Conservation (phyloP, 2,329 filamentous ascomycete species). For the Ceratocystis cubensis region DNA sequence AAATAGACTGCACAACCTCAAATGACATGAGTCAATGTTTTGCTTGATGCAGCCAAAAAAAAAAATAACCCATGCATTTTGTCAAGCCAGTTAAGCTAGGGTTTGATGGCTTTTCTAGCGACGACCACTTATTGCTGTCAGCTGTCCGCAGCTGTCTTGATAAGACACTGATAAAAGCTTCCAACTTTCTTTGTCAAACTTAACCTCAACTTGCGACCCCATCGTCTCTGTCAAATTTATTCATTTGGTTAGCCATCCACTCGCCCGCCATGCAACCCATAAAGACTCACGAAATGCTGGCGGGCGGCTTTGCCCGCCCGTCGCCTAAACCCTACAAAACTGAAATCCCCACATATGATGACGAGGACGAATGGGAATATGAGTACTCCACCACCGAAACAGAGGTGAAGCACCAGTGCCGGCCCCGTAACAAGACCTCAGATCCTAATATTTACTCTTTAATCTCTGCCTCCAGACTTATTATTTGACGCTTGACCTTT, state of each 20-base stretch:
- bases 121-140: not conserved
- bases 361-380: slow-evolving; percentile 53
- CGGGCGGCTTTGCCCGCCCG: slow-evolving; percentile 14
- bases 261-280: slow-evolving; percentile 7
- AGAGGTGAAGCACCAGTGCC: slow-evolving; percentile 34
- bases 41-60: not conserved
- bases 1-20: not conserved
- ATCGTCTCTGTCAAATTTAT: too few species aligned
- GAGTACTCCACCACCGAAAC: slow-evolving; percentile 53
- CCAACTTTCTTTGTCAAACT: not conserved
- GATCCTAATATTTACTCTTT: not conserved
- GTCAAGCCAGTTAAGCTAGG: not conserved
- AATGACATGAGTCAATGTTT: slow-evolving; percentile 11
- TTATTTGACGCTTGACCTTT: slow-evolving; percentile 51
- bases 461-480: slow-evolving; percentile 37
- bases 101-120: not conserved
- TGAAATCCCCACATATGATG: slow-evolving; percentile 25
- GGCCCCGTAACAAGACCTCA: not conserved
- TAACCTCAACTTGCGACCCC: not conserved
- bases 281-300: slow-evolving; percentile 18
- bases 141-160: not conserved
- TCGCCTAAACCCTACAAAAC: slow-evolving; percentile 12
- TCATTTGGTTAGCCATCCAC: not conserved
- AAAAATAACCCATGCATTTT: not conserved
- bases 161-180: slow-evolving; percentile 11